Percentiles rank a stretch among this genome's conserved stretches.
phyloP scores from a whole-genome alignment of 139 green algal species.

The Chlamydomonas sp. region DNA sequence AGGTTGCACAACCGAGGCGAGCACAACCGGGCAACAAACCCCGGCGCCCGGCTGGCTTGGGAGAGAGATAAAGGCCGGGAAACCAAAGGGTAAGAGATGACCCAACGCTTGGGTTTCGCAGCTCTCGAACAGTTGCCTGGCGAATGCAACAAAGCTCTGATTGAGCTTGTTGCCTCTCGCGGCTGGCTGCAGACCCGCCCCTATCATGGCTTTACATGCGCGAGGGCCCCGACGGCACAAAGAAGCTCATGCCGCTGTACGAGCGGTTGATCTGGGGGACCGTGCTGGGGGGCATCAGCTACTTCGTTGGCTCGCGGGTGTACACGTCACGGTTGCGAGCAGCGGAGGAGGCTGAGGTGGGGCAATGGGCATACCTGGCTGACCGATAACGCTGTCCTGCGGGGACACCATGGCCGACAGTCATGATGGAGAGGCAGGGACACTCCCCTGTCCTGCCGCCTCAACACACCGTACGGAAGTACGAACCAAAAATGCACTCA shows the following conservation, averaged over 20 bases:
- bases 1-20: not conserved
- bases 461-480: too few relatives aligned
- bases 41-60: slow-evolving; percentile 1
- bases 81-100: not conserved
- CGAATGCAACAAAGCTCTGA: too few relatives aligned
- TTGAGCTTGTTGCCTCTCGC: not conserved
- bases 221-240: slow-evolving; percentile 62
- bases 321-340: slow-evolving; percentile 22
- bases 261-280: slow-evolving; percentile 86
- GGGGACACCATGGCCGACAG: too few relatives aligned
- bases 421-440: too few relatives aligned
- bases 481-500: too few relatives aligned
- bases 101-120: too few relatives aligned
- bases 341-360: not conserved
- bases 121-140: too few relatives aligned
- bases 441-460: too few relatives aligned
- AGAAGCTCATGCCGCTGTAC: slow-evolving; percentile 63
- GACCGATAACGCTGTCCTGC: too few relatives aligned
- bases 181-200: not conserved
- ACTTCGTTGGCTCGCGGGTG: slow-evolving; percentile 61
- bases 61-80: not conserved
- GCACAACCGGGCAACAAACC: slow-evolving; percentile 6
- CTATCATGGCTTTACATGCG: slow-evolving; percentile 38
- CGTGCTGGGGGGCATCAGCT: slow-evolving; percentile 64
- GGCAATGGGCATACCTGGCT: not conserved